Base-by-base conservation (phyloP, 2,329 filamentous ascomycete genomes). In the Diatrype stigma region DNA sequence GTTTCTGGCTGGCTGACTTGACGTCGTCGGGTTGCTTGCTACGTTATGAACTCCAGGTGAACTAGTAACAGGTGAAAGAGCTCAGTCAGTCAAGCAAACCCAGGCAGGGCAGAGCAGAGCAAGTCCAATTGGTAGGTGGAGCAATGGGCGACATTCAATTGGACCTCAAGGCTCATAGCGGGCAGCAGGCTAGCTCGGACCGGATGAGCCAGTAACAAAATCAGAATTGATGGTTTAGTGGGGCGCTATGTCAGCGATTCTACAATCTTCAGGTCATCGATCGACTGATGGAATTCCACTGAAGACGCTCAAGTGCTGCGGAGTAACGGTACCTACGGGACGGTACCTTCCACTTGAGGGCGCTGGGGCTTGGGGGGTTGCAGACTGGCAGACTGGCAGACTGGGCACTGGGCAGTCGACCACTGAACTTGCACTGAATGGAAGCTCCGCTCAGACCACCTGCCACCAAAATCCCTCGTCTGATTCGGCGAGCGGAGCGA, bases 401-500 rank as follows among this genome's bases (percentile, higher is more conserved):
- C n/a, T n/a, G n/a, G n/a, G n/a, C n/a, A n/a, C n/a, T n/a, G n/a
- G n/a, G n/a, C 30, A 34, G 30, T 7, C 14, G 12, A 37, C 34
- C 34, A 37, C 34, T 17, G 12, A 37, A 14, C 34, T 37, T 16
- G n/a, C 14, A 37, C 34, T 22, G 38, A 12, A 40, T 30, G 6
- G 34, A 17, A 28, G 40, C 40, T 23, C 21, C 10, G 37, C 40
- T 44, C 22, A 28, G 40, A 44, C 69, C 70, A 70, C 66, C 67
- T 69, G 69, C 71, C 48, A 49, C 61, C 56, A 58, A 64, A 60
- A 51, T 34, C 51, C 44, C 51, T 54, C 22, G 37, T 22, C 51
- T 60, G 56, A 60, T 61, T 61, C 59, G 59, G n/a, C n/a, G n/a
- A n/a, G n/a, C n/a, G n/a, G n/a, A n/a, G n/a, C n/a, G n/a, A n/a